Evolutionary conservation across 495 filamentous ascomycete species (phyloP).

Genomic region (Annulohypoxylon moriforme): DNA sequence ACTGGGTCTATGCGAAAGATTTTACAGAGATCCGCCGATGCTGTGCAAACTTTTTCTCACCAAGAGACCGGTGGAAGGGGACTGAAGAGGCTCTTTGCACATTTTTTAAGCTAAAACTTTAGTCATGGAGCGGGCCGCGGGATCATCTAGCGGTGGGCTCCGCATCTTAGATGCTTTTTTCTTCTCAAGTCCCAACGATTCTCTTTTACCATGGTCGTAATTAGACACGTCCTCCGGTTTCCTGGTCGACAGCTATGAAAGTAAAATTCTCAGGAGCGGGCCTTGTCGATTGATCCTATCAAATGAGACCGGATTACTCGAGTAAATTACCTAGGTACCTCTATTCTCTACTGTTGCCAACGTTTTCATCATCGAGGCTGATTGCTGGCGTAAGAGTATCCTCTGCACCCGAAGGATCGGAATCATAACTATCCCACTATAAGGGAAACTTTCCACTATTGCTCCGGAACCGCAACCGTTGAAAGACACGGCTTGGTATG

Average conservation of each 20-base stretch:
- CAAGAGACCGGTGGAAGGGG: slow-evolving; percentile 22
- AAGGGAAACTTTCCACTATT: not conserved
- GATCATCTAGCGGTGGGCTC: slow-evolving; percentile 32
- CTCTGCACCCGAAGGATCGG: slow-evolving; percentile 6
- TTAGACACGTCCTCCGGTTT: slow-evolving; percentile 34
- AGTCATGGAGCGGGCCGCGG: slow-evolving; percentile 41
- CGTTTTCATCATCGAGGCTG: slow-evolving; percentile 11
- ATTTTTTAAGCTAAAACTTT: slow-evolving; percentile 23
- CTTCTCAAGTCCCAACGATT: slow-evolving; percentile 19
- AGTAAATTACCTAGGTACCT: not conserved
- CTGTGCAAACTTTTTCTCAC: slow-evolving; percentile 38
- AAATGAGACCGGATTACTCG: slow-evolving; percentile 11
- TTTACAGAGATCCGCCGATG: slow-evolving; percentile 27
- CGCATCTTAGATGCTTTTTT: slow-evolving; percentile 20
- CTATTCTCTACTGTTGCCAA: slow-evolving; percentile 7
- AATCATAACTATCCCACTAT: not conserved
- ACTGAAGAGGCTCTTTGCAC: slow-evolving; percentile 7
- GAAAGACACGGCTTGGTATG: not conserved
- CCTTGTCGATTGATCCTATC: slow-evolving; percentile 10
- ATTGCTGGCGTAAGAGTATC: slow-evolving; percentile 8
- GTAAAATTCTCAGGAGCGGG: slow-evolving; percentile 29
- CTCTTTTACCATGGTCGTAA: slow-evolving; percentile 20
- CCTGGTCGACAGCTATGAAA: slow-evolving; percentile 31
- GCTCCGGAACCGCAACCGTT: not conserved
- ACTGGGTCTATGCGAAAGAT: slow-evolving; percentile 20